phyloP scores from a whole-genome alignment of 2,329 filamentous ascomycete genomes.

The Stemphylium lycopersici region DNA sequence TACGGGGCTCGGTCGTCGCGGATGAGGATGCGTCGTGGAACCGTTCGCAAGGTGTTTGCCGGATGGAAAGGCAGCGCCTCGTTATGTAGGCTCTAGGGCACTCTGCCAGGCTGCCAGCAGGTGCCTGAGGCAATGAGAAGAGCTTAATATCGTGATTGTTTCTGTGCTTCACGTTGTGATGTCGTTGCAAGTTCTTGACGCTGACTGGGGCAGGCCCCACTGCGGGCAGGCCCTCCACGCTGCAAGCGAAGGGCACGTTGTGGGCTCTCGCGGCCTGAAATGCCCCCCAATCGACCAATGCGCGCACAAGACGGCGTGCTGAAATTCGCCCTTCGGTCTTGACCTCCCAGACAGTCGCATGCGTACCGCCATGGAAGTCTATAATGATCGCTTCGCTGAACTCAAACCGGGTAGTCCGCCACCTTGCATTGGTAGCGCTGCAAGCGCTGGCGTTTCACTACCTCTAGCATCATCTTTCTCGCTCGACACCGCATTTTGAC shows the following conservation, averaged over 20 bases:
- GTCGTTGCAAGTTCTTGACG: slow-evolving; percentile 19
- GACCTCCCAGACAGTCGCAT: not conserved
- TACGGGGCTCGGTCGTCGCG: slow-evolving; percentile 19
- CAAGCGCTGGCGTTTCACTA: slow-evolving; percentile 20
- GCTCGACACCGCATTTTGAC: slow-evolving; percentile 6
- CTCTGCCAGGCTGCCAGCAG: slow-evolving; percentile 28
- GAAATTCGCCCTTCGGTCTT: not conserved
- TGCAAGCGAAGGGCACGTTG: slow-evolving; percentile 23
- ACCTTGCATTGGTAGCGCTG: slow-evolving; percentile 22
- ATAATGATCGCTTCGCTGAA: slow-evolving; percentile 5
- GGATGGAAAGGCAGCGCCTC: slow-evolving; percentile 25
- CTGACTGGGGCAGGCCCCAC: slow-evolving; percentile 13
- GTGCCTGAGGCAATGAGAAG: slow-evolving; percentile 31
- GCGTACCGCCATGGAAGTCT: not conserved
- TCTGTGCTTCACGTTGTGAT: slow-evolving; percentile 21
- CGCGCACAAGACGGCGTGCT: not conserved
- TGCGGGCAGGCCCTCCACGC: slow-evolving; percentile 9
- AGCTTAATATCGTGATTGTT: slow-evolving; percentile 17
- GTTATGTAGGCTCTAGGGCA: slow-evolving; percentile 34
- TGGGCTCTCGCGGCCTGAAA: slow-evolving; percentile 6
- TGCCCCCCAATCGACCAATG: not conserved
- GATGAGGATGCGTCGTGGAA: slow-evolving; percentile 29
- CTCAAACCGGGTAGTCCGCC: slow-evolving; percentile 12
- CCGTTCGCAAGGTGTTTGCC: slow-evolving; percentile 26
- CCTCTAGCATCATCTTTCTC: slow-evolving; percentile 8